Evolutionary conservation across 139 green algal species (phyloP).

Genomic region (Closterium sp.): DNA sequence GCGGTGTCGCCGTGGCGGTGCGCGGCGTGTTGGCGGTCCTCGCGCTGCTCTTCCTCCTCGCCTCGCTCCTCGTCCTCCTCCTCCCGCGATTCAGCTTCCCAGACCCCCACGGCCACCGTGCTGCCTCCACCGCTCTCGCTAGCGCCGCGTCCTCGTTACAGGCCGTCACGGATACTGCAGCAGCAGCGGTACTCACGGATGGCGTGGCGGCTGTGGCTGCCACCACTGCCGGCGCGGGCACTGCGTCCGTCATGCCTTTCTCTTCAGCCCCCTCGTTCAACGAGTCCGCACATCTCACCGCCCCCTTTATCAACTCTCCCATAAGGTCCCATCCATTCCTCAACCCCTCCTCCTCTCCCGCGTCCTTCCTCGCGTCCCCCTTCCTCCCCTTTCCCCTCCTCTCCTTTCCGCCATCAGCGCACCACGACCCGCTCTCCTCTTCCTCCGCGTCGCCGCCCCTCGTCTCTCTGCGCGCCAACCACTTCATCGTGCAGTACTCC

Average conservation of each 20-base stretch:
- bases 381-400: not conserved
- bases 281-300: not conserved
- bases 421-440: too few species aligned
- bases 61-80: not conserved
- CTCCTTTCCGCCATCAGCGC: too few species aligned
- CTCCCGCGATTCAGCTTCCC: not conserved
- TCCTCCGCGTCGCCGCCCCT: not conserved
- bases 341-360: not conserved
- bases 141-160: too few species aligned
- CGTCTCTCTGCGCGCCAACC: not conserved
- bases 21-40: not conserved
- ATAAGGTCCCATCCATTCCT: too few species aligned
- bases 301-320: not conserved
- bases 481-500: not conserved
- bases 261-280: not conserved
- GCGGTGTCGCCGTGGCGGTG: not conserved
- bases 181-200: not conserved
- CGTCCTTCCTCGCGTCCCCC: not conserved
- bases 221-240: not conserved
- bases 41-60: not conserved
- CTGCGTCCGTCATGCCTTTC: not conserved
- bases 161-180: not conserved
- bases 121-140: too few species aligned
- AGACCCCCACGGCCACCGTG: too few species aligned
- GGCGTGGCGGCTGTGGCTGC: not conserved